These are phyloP conservation scores for Schwanniomyces sp. DNA, from an alignment of 805 yeast genomes.

Conservation along the genomic window DNA sequence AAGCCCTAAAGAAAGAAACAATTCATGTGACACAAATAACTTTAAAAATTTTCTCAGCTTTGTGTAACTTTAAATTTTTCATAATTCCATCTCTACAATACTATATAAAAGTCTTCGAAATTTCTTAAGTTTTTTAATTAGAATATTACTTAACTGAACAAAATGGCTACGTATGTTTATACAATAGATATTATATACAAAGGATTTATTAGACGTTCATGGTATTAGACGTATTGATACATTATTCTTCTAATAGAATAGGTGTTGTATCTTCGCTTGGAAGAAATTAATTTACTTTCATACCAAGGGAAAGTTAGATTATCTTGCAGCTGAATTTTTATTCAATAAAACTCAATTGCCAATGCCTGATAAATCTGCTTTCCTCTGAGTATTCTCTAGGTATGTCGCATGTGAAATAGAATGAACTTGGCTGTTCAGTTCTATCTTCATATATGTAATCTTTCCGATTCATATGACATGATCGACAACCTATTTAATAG, in stretches of 20 bases:
- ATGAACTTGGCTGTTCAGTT: constrained; percentile 43
- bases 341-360: constrained; percentile 31
- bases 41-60: too few relatives aligned
- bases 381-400: constrained; percentile 34
- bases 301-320: constrained; percentile 41
- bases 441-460: constrained; percentile 17
- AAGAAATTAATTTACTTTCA: not conserved
- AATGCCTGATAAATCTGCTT: constrained; percentile 45
- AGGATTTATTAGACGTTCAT: not conserved
- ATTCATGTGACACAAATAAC: not conserved
- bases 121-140: not conserved
- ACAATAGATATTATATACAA: not conserved
- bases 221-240: not conserved
- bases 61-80: not conserved
- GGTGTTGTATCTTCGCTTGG: too few relatives aligned
- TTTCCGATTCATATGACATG: constrained; percentile 19
- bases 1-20: not conserved
- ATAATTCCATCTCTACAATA: not conserved
- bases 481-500: constrained; percentile 5
- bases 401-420: constrained; percentile 25
- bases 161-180: constrained; percentile 7
- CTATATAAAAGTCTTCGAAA: not conserved
- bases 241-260: not conserved
- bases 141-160: not conserved
- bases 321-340: constrained; percentile 35